Evolutionary conservation across 148 eudicot species (phyloP).

Genomic region (Chenopodium berlandieri): DNA sequence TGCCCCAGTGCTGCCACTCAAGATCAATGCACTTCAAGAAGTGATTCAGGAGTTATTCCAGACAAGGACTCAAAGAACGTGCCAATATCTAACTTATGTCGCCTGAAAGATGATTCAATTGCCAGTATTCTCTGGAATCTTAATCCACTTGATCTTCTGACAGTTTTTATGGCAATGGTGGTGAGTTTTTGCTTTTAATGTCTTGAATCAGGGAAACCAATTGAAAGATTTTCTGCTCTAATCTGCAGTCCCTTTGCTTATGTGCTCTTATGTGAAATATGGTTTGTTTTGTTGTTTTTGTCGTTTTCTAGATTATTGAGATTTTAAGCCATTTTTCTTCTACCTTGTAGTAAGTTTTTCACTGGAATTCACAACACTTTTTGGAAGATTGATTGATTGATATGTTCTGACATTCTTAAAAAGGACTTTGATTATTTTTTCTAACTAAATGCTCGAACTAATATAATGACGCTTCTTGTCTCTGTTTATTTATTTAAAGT

Average conservation of each 20-base stretch:
- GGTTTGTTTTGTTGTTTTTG: conserved; percentile 3
- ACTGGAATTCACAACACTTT: neutral
- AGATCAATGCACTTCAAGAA: conserved; percentile 33
- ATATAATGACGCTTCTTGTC: neutral
- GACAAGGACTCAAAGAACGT: conserved; percentile 27
- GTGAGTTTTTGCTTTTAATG: conserved; percentile 47
- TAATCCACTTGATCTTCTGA: conserved; percentile 55
- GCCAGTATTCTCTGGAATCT: conserved; percentile 72
- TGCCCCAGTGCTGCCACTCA: conserved; percentile 31
- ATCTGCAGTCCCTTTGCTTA: conserved; percentile 16
- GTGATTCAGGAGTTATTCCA: conserved; percentile 36
- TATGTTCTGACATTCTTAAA: neutral
- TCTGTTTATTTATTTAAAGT: neutral
- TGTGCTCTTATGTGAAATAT: neutral
- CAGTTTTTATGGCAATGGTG: conserved; percentile 66
- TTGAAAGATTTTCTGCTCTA: neutral
- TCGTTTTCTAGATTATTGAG: neutral
- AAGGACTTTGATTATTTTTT: neutral
- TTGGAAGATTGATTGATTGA: neutral
- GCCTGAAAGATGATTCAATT: conserved; percentile 68
- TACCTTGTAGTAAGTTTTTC: neutral
- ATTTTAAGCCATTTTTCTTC: neutral
- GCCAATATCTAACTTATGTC: neutral
- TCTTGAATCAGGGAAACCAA: neutral
- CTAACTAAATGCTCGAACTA: neutral